phyloP scores from a whole-genome alignment of 2,329 filamentous ascomycete genomes.

The Xylaria arbuscula region DNA sequence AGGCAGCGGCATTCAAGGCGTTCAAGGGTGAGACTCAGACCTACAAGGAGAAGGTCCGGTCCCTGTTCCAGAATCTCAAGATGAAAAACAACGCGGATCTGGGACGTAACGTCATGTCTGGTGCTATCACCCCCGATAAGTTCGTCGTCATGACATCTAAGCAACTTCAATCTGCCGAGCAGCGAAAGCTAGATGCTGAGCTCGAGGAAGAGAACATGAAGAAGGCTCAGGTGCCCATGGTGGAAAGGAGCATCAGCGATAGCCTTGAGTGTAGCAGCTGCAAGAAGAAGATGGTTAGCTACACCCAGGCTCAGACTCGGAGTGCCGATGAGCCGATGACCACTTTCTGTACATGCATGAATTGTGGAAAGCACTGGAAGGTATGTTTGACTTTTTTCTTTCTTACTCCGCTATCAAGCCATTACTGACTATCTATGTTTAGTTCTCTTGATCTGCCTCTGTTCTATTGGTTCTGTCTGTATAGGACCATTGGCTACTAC shows the following conservation, averaged over 20 bases:
- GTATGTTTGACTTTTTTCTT: slow-evolving; percentile 56
- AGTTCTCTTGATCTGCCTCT: slow-evolving; percentile 45
- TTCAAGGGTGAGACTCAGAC: slow-evolving; percentile 77
- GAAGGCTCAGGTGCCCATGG: slow-evolving; percentile 93
- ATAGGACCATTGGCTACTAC: slow-evolving; percentile 6
- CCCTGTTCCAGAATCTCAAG: slow-evolving; percentile 94
- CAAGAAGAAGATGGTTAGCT: slow-evolving; percentile 92
- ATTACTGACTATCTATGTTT: slow-evolving; percentile 44
- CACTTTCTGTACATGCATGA: slow-evolving; percentile 77
- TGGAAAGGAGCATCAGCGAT: slow-evolving; percentile 88
- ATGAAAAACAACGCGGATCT: slow-evolving; percentile 86
- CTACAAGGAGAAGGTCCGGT: slow-evolving; percentile 91
- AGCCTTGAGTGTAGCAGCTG: slow-evolving; percentile 92
- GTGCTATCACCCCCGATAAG: slow-evolving; percentile 74
- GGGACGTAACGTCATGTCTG: slow-evolving; percentile 78
- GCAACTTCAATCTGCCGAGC: slow-evolving; percentile 89
- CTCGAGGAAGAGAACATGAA: slow-evolving; percentile 95
- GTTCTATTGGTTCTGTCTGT: slow-evolving; percentile 9
- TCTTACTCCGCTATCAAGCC: slow-evolving; percentile 18
- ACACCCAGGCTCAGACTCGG: slow-evolving; percentile 94
- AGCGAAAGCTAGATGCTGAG: slow-evolving; percentile 78
- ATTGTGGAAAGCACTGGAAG: slow-evolving; percentile 79
- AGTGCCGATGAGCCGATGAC: slow-evolving; percentile 95
- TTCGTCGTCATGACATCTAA: slow-evolving; percentile 91
- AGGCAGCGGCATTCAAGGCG: slow-evolving; percentile 77